A percentile compares a stretch with the other conserved stretches of the same genome.
Evolutionary conservation across 225 moss, liverwort and hornwort species (phyloP).

Genomic region (Sphagnum tenellum): DNA sequence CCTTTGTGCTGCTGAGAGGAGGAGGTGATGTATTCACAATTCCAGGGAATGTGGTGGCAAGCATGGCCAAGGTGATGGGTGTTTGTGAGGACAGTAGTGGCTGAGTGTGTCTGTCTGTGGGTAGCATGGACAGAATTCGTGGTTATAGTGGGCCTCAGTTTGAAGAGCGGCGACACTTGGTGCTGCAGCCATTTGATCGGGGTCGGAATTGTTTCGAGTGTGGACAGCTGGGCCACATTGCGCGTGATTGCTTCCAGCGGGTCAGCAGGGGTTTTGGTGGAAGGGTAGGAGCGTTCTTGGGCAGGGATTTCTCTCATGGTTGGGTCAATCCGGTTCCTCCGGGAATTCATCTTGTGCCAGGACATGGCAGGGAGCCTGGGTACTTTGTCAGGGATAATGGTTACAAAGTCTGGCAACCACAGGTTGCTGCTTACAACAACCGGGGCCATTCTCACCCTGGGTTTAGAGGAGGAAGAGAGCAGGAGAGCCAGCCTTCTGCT

Average conservation of each 20-base stretch:
- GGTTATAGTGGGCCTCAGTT: constrained; percentile 60
- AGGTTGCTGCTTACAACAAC: constrained; percentile 25
- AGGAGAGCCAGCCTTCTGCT: constrained; percentile 28
- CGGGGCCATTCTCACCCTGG: constrained; percentile 30
- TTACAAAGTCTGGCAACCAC: constrained; percentile 49
- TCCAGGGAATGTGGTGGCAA: constrained; percentile 9
- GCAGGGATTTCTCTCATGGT: constrained; percentile 27
- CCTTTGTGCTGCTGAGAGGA: no score
- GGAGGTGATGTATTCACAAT: no score
- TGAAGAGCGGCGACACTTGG: constrained; percentile 48
- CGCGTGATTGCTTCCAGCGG: constrained; percentile 34
- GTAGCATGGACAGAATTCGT: constrained; percentile 64
- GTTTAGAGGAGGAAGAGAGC: constrained; percentile 23
- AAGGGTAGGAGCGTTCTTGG: constrained; percentile 20
- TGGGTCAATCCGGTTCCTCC: constrained; percentile 21
- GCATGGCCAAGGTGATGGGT: constrained; percentile 55
- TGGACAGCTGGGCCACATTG: constrained; percentile 59
- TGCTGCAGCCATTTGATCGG: constrained; percentile 36
- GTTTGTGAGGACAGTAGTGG: constrained; percentile 47
- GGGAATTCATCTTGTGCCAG: constrained; percentile 29
- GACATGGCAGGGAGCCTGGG: constrained; percentile 39
- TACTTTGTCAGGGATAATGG: constrained; percentile 39
- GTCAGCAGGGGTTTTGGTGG: constrained; percentile 23
- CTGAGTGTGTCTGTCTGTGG: constrained; percentile 23
- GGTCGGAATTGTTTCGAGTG: constrained; percentile 52